Conservation (phyloP, 2,329 filamentous ascomycete species). For the Cordyceps pruinosa region DNA sequence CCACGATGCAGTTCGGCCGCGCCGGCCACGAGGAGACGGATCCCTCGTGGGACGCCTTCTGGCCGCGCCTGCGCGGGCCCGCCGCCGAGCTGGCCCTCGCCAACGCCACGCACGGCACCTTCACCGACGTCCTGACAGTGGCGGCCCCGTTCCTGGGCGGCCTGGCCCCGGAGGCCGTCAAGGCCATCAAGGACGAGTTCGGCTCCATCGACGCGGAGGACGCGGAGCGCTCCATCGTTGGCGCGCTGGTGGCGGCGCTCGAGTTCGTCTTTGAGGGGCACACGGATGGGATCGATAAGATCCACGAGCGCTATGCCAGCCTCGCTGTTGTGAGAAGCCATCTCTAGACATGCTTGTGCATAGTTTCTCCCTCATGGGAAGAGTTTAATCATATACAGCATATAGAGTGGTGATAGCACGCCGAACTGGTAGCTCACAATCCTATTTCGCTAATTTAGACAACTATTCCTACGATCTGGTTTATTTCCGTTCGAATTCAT, state of each 20-base stretch:
- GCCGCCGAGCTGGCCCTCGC: conserved; percentile 15
- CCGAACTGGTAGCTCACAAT: no score
- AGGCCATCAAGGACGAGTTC: not conserved
- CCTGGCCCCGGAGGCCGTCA: not conserved
- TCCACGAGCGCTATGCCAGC: not conserved
- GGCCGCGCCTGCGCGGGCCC: conserved; percentile 14
- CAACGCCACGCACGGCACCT: conserved; percentile 17
- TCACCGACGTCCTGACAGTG: conserved; percentile 16
- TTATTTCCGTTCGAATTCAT: no score
- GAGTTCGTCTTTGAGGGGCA: conserved; percentile 1
- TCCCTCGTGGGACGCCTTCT: conserved; percentile 17
- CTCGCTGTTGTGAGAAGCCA: conserved; percentile 1
- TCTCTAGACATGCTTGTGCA: no score
- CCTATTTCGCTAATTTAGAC: no score
- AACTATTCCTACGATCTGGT: no score
- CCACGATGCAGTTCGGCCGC: conserved; percentile 17
- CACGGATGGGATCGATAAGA: not conserved
- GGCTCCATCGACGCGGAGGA: conserved; percentile 1
- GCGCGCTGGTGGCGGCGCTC: not conserved
- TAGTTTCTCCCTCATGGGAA: no score
- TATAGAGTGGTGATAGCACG: no score
- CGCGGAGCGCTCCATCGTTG: not conserved
- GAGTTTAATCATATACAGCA: no score
- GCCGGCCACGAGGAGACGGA: conserved; percentile 15
- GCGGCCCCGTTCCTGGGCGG: conserved; percentile 3